These are phyloP conservation scores for Trichophyton simii DNA, from an alignment of 2,329 filamentous ascomycete species.

Conservation along the genomic window DNA sequence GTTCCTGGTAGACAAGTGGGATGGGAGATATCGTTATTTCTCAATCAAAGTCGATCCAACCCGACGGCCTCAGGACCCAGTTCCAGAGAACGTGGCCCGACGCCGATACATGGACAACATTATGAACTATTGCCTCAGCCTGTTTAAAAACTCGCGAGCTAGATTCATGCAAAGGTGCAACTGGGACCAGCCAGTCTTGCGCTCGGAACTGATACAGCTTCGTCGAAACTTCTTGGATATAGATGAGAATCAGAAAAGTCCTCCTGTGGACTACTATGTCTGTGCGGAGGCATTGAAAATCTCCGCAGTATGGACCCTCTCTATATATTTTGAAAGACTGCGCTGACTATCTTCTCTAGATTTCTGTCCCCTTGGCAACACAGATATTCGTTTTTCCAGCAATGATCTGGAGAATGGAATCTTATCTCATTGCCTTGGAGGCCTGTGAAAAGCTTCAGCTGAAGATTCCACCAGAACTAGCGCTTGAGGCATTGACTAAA, in stretches of 20 bases:
- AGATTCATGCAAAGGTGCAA: slow-evolving; percentile 41
- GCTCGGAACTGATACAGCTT: slow-evolving; percentile 59
- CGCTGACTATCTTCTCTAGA: slow-evolving; percentile 32
- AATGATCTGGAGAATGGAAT: slow-evolving; percentile 72
- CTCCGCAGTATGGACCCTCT: slow-evolving; percentile 51
- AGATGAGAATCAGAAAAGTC: slow-evolving; percentile 38
- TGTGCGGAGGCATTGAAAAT: slow-evolving; percentile 66
- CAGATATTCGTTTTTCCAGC: slow-evolving; percentile 69
- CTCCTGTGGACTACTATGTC: slow-evolving; percentile 48
- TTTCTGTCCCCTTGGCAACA: slow-evolving; percentile 56
- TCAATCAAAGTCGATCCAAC: slow-evolving; percentile 26
- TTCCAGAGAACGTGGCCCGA: slow-evolving; percentile 22
- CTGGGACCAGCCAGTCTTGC: slow-evolving; percentile 66
- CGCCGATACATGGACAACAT: slow-evolving; percentile 50
- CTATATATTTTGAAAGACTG: background rate
- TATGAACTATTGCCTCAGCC: slow-evolving; percentile 69
- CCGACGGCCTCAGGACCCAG: slow-evolving; percentile 24
- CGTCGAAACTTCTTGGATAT: slow-evolving; percentile 76
- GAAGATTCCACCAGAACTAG: slow-evolving; percentile 52
- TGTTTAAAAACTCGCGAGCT: slow-evolving; percentile 50
- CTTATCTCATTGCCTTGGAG: slow-evolving; percentile 66
- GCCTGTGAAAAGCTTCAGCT: slow-evolving; percentile 55
- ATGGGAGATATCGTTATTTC: slow-evolving; percentile 48
- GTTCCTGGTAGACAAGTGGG: slow-evolving; percentile 45
- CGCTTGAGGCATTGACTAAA: slow-evolving; percentile 84